Evolutionary conservation across 2,329 filamentous ascomycete species (phyloP).

Genomic region (Calonectria henricotiae): DNA sequence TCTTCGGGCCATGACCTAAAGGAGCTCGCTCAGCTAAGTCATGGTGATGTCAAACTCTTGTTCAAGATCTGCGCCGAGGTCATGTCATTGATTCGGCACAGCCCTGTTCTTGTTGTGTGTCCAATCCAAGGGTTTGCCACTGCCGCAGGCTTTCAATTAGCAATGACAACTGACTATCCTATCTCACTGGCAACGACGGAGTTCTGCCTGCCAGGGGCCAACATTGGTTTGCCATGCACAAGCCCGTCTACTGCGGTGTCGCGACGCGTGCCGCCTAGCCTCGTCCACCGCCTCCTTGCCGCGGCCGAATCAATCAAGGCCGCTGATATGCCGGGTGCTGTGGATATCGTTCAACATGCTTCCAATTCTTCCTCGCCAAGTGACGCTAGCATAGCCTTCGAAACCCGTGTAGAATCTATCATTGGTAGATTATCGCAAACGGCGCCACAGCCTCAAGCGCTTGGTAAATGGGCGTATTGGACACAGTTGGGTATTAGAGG

Average conservation of each 20-base stretch:
- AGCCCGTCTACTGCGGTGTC: constrained; percentile 48
- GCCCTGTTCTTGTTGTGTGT: constrained; percentile 47
- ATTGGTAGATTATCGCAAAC: constrained; percentile 34
- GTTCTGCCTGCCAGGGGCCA: constrained; percentile 45
- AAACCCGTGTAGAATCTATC: constrained; percentile 36
- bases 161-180: constrained; percentile 47
- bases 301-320: constrained; percentile 44
- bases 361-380: background rate
- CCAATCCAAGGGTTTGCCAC: constrained; percentile 49
- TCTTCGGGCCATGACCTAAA: constrained; percentile 50
- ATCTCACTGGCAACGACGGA: constrained; percentile 44
- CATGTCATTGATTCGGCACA: constrained; percentile 47
- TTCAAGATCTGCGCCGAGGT: constrained; percentile 48
- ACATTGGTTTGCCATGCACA: constrained; percentile 48
- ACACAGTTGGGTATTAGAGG: constrained; percentile 43
- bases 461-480: constrained; percentile 52
- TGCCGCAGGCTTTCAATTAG: constrained; percentile 49
- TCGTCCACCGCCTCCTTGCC: constrained; percentile 43
- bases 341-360: constrained; percentile 40
- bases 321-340: constrained; percentile 37
- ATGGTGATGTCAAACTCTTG: constrained; percentile 40
- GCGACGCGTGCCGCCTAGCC: constrained; percentile 37
- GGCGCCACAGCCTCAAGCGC: constrained; percentile 45
- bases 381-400: constrained; percentile 24
- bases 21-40: constrained; percentile 36